These are phyloP conservation scores for Trichosporon sp. DNA, from an alignment of 1,284 basidiomycete species.

Conservation along the genomic window DNA sequence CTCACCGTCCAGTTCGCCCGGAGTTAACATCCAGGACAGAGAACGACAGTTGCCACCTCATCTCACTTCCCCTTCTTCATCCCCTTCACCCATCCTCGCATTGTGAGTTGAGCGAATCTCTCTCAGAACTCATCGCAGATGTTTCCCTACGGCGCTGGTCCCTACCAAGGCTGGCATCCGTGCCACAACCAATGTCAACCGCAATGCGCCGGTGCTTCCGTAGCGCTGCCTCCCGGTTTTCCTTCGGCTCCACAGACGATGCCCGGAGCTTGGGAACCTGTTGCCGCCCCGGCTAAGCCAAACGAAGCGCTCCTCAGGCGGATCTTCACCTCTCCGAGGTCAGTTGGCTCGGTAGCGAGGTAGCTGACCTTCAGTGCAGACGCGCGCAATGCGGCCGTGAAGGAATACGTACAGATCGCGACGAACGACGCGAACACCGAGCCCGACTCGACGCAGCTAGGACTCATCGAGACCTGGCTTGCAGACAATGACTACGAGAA, in stretches of 20 bases:
- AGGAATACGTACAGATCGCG: conserved; percentile 40
- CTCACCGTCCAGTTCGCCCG: background rate
- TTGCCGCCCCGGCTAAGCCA: background rate
- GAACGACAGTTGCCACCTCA: background rate
- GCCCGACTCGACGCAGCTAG: background rate
- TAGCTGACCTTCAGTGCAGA: conserved; percentile 23
- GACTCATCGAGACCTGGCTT: conserved; percentile 17
- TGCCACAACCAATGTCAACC: background rate
- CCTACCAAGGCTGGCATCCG: conserved; percentile 8
- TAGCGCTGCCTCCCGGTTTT: background rate
- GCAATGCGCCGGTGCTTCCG: background rate
- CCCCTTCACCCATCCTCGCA: background rate
- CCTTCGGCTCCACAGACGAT: background rate
- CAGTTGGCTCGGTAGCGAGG: background rate
- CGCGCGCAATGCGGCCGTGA: conserved; percentile 38
- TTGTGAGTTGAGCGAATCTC: background rate
- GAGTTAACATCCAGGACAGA: background rate
- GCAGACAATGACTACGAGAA: conserved; percentile 39
- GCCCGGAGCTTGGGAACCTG: conserved; percentile 1
- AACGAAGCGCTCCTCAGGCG: background rate
- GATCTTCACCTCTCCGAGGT: conserved; percentile 4
- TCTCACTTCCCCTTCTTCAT: background rate
- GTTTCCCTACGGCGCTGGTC: conserved; percentile 1
- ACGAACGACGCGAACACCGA: conserved; percentile 32
- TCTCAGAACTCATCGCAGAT: background rate